Evolutionary conservation across 331 rosid species (phyloP).

Genomic region (Arachis monticola): DNA sequence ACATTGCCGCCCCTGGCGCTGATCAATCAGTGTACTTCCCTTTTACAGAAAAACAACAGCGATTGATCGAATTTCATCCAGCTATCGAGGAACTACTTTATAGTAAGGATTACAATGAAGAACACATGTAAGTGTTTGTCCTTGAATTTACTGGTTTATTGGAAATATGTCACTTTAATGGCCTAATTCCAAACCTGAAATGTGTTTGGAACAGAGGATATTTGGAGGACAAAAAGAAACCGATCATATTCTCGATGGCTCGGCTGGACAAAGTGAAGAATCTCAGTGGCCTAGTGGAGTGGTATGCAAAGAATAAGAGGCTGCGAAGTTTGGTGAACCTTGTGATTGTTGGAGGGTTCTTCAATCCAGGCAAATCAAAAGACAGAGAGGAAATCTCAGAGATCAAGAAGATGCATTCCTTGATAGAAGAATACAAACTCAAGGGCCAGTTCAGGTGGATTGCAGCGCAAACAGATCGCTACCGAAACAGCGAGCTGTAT

Average conservation of each 20-base stretch:
- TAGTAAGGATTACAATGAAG: conserved; percentile 60
- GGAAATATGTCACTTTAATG: conserved; percentile 3
- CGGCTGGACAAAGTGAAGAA: conserved; percentile 91
- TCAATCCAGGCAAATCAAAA: conserved; percentile 81
- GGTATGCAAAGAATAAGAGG: conserved; percentile 79
- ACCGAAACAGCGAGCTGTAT: conserved; percentile 82
- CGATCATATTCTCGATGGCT: conserved; percentile 96
- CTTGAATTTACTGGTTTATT: neutral
- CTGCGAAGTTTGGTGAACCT: conserved; percentile 75
- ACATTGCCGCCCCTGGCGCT: conserved; percentile 99
- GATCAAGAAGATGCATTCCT: conserved; percentile 77
- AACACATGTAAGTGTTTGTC: conserved; percentile 66
- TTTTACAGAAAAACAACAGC: conserved; percentile 47
- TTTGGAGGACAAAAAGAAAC: conserved; percentile 79
- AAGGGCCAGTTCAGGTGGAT: conserved; percentile 88
- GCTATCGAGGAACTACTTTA: conserved; percentile 76
- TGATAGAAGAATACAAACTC: conserved; percentile 71
- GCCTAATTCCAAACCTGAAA: neutral
- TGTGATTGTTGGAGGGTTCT: conserved; percentile 90
- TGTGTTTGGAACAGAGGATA: conserved; percentile 65
- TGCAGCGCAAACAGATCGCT: conserved; percentile 90
- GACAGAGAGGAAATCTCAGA: conserved; percentile 93
- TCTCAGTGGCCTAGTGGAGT: conserved; percentile 82
- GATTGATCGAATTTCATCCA: conserved; percentile 56
- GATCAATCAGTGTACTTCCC: conserved; percentile 94